These are phyloP conservation scores for Perilla frutescens DNA, from an alignment of 257 asterid genomes.

Conservation along the genomic window DNA sequence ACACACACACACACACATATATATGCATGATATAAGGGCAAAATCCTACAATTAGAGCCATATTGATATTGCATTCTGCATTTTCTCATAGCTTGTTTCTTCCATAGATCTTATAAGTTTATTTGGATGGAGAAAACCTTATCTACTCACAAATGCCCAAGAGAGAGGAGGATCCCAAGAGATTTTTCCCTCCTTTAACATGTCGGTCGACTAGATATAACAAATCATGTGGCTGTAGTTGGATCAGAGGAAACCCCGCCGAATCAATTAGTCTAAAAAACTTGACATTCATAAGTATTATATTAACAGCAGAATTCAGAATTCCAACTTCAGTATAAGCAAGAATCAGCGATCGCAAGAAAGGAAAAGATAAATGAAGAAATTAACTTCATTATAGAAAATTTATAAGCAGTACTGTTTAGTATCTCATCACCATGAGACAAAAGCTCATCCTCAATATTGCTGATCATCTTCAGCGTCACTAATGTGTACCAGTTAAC, in stretches of 20 bases:
- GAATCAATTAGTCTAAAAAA: slow-evolving; percentile 19
- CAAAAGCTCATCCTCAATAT: slow-evolving; percentile 23
- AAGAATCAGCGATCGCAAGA: slow-evolving; percentile 16
- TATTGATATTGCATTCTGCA: slow-evolving; percentile 17
- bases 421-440: slow-evolving; percentile 24
- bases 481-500: slow-evolving; percentile 22
- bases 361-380: slow-evolving; percentile 5
- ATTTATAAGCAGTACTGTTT: background rate
- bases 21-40: too few relatives aligned
- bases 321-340: slow-evolving; percentile 7
- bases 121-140: background rate
- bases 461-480: slow-evolving; percentile 29
- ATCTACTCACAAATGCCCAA: slow-evolving; percentile 7
- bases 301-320: background rate
- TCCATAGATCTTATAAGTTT: slow-evolving; percentile 3
- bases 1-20: too few relatives aligned
- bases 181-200: background rate
- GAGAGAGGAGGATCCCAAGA: background rate
- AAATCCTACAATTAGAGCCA: slow-evolving; percentile 9
- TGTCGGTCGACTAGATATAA: background rate
- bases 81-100: background rate
- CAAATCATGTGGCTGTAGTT: background rate
- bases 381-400: slow-evolving; percentile 28
- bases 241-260: slow-evolving; percentile 6
- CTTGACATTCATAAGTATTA: background rate